phyloP scores from a whole-genome alignment of 73 alveolate genomes.

The Paramecium sonneborni region DNA sequence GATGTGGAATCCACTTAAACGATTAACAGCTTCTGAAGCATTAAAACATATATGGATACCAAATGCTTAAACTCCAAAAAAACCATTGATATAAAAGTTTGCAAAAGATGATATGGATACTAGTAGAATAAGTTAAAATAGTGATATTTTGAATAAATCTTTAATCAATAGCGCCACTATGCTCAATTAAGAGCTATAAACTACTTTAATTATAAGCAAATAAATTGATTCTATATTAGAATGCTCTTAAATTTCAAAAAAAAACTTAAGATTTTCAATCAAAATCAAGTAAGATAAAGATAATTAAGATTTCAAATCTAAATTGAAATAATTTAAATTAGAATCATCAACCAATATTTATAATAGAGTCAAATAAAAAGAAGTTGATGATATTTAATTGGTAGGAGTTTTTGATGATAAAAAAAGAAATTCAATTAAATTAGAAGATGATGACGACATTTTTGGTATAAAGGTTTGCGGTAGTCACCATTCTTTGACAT shows the following conservation, averaged over 20 bases:
- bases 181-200: background rate
- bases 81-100: background rate
- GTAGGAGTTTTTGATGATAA: background rate
- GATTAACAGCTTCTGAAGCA: slow-evolving; percentile 31
- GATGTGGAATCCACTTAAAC: slow-evolving; percentile 25
- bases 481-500: slow-evolving; percentile 13
- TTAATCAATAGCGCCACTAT: background rate
- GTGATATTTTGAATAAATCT: background rate
- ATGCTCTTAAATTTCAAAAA: background rate
- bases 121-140: background rate
- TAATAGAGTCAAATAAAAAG: background rate
- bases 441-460: background rate
- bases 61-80: background rate
- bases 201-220: background rate
- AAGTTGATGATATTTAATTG: background rate
- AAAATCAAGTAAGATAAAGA: background rate
- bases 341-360: slow-evolving; percentile 5
- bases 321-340: background rate
- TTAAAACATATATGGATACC: slow-evolving; percentile 44
- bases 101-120: slow-evolving; percentile 28
- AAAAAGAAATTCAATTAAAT: background rate
- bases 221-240: background rate
- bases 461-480: slow-evolving; percentile 16
- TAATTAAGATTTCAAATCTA: background rate
- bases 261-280: background rate